These are phyloP conservation scores for Fusarium siculi DNA, from an alignment of 2,329 filamentous ascomycete species.

Conservation along the genomic window DNA sequence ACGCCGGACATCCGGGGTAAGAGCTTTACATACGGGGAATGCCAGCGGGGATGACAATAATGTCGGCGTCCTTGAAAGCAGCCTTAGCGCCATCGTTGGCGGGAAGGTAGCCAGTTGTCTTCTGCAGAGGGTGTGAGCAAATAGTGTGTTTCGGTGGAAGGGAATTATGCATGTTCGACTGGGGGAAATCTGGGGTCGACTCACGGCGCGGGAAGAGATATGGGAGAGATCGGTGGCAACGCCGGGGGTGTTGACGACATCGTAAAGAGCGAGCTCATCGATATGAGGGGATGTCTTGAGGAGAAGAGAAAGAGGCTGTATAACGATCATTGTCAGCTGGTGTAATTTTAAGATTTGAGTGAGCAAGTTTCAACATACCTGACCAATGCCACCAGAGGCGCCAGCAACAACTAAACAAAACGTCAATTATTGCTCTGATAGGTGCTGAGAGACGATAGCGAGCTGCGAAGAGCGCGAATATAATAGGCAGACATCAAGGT, in stretches of 20 bases:
- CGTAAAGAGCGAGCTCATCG: conserved; percentile 94
- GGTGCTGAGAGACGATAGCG: background rate
- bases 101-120: conserved; percentile 88
- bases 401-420: conserved; percentile 79
- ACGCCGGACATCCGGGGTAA: conserved; percentile 30
- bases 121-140: conserved; percentile 63
- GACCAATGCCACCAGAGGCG: conserved; percentile 97
- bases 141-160: conserved; percentile 39
- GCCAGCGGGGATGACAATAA: conserved; percentile 96
- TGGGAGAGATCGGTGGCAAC: conserved; percentile 96
- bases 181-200: conserved; percentile 43
- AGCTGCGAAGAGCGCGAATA: background rate
- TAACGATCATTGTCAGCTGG: conserved; percentile 24
- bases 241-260: conserved; percentile 99
- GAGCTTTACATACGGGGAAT: conserved; percentile 82
- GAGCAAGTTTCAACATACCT: conserved; percentile 66
- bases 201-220: conserved; percentile 88
- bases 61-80: conserved; percentile 91
- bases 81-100: conserved; percentile 85
- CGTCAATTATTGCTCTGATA: conserved; percentile 8
- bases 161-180: conserved; percentile 26
- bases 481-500: conserved; percentile 1
- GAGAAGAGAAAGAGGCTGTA: conserved; percentile 91
- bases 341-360: conserved; percentile 10
- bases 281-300: conserved; percentile 90